These are phyloP conservation scores for Xylaria venustula DNA, from an alignment of 495 filamentous ascomycete species.

Conservation along the genomic window DNA sequence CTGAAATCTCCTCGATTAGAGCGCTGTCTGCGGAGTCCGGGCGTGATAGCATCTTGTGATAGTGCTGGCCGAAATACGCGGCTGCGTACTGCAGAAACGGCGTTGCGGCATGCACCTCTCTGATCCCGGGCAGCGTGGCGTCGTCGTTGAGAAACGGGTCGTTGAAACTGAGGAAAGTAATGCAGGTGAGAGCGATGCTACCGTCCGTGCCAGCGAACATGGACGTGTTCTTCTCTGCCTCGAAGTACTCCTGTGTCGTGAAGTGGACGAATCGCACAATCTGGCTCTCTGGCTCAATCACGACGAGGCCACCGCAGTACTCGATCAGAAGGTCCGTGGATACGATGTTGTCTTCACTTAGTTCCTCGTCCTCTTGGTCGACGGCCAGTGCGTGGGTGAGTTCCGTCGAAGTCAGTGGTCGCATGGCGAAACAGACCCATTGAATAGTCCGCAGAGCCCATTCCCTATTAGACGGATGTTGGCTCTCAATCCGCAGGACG, in stretches of 20 bases:
- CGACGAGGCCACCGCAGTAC: conserved; percentile 51
- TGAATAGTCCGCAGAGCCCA: conserved; percentile 35
- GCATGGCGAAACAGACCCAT: conserved; percentile 42
- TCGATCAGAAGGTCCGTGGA: conserved; percentile 36
- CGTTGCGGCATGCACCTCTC: too few relatives aligned
- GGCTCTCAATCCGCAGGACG: conserved; percentile 42
- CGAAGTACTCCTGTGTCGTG: conserved; percentile 53
- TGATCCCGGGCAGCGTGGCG: too few relatives aligned
- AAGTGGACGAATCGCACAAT: conserved; percentile 53
- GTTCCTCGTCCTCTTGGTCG: conserved; percentile 18
- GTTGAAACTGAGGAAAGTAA: conserved; percentile 44
- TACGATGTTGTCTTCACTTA: conserved; percentile 37
- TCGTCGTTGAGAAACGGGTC: too few relatives aligned
- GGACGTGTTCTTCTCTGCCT: conserved; percentile 16
- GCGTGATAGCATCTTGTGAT: too few relatives aligned
- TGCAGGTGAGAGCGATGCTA: conserved; percentile 37
- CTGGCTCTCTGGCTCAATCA: conserved; percentile 40
- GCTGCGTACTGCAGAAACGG: too few relatives aligned
- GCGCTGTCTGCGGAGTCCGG: too few relatives aligned
- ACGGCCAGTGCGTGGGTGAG: conserved; percentile 47
- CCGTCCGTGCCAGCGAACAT: conserved; percentile 31
- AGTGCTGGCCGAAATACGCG: too few relatives aligned
- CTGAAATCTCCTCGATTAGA: too few relatives aligned
- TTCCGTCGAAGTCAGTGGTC: conserved; percentile 41
- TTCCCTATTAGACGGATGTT: conserved; percentile 20